Evolutionary conservation across 495 filamentous ascomycete species (phyloP), one percentile per base, ranked within the genome.

Genomic region (Penicillium mononematosum): DNA sequence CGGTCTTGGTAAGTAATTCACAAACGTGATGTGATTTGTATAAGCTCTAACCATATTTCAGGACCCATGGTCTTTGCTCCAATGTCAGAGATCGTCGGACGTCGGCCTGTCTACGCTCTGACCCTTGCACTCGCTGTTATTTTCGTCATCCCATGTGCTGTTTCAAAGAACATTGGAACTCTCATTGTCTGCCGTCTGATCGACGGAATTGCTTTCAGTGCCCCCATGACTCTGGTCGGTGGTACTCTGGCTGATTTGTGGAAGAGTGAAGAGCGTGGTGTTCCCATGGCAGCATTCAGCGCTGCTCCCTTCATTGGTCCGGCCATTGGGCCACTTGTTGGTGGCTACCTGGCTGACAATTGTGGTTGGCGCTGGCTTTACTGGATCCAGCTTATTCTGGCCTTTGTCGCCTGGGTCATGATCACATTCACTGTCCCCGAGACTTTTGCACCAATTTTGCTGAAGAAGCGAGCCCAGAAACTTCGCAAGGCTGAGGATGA

Each of bases 271-370:
- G 89, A 93, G 63, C 79, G 89, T 38, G 89, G 89, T 63, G 85
- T 92, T 27, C 88, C 89, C 3, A 92, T 93, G 89, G 89, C 89
- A n/a, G 87, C 88, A 31, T 93, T 92, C 71, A 85, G 81, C 27
- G 88, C 89, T 27, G 89, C 88, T 29, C 89, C 89, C 0, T 90
- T 92, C 63, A 76, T 91, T 32, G 89, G 88, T 4, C 88, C 89
- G 43, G 88, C 88, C 6, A 82, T 83, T 58, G 79, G 85, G 68
- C 89, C 89, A 10, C 80, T 95, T 7, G 78, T 85, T 24, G 90
- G 90, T 69, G 90, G 90, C 42, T 91, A 85, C 69, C 72, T 94
- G 6, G 77, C 78, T 12, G 85, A 90, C 60, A 80, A 80, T 4
- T 73, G 74, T 0, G 87, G 86, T 50, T 95, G 90, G 90, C 76